phyloP scores from a whole-genome alignment of 768 basidiomycete genomes.

The Tulasnella sp. region DNA sequence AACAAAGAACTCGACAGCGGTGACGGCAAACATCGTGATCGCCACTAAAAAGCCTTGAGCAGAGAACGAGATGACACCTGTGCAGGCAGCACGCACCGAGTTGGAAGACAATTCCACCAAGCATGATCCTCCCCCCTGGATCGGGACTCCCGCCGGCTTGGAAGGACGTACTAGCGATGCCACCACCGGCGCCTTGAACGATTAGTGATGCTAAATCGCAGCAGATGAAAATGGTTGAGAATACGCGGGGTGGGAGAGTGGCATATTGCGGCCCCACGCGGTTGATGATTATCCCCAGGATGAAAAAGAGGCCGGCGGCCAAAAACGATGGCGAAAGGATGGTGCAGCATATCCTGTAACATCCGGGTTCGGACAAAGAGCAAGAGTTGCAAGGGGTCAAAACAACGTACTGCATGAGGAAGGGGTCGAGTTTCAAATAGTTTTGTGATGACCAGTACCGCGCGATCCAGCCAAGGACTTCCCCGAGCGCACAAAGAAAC shows the following conservation, averaged over 20 bases:
- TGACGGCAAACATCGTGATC: slow-evolving; percentile 33
- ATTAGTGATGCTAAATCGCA: slow-evolving; percentile 30
- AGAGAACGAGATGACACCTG: not conserved
- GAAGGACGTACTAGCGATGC: slow-evolving; percentile 21
- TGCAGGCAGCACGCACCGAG: slow-evolving; percentile 8
- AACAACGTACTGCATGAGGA: slow-evolving; percentile 12
- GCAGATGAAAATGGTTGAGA: slow-evolving; percentile 14
- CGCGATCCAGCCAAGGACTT: slow-evolving; percentile 10
- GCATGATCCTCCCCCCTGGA: slow-evolving; percentile 18
- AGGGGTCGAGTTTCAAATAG: not conserved
- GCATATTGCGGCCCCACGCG: slow-evolving; percentile 19
- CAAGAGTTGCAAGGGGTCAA: not conserved
- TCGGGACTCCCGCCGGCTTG: slow-evolving; percentile 17
- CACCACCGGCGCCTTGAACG: slow-evolving; percentile 33
- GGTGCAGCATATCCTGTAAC: slow-evolving; percentile 8
- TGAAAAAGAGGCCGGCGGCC: slow-evolving; percentile 27
- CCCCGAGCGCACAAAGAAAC: slow-evolving; percentile 9
- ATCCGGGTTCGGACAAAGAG: not conserved
- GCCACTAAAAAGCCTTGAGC: slow-evolving; percentile 27
- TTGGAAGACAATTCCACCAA: slow-evolving; percentile 21
- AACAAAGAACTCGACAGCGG: slow-evolving; percentile 36
- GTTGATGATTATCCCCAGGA: slow-evolving; percentile 24
- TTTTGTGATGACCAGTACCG: slow-evolving; percentile 12
- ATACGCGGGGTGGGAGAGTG: slow-evolving; percentile 12
- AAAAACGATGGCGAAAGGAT: slow-evolving; percentile 18